Evolutionary conservation across 202 grass and related monocot species (phyloP).

Genomic region (Eragrostis tef): DNA sequence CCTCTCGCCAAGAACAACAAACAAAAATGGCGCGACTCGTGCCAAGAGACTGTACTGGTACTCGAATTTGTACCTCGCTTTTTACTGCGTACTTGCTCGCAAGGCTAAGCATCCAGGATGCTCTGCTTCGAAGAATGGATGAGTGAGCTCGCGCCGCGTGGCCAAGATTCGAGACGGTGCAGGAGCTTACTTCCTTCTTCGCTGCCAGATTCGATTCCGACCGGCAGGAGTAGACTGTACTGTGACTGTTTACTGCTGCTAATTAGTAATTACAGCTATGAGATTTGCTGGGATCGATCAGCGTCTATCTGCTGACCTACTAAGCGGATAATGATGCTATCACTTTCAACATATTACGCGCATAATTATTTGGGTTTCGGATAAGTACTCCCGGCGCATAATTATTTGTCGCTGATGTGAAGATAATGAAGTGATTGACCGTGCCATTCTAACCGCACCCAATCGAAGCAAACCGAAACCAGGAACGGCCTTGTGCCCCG

Average conservation of each 20-base stretch:
- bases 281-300: background rate
- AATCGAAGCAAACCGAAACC: background rate
- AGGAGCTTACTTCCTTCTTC: background rate
- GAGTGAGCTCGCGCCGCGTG: slow-evolving; percentile 36
- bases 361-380: slow-evolving; percentile 23
- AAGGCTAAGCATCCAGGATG: background rate
- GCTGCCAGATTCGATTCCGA: background rate
- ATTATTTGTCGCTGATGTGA: slow-evolving; percentile 16
- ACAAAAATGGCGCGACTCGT: slow-evolving; percentile 30
- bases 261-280: background rate
- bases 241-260: background rate
- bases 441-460: background rate
- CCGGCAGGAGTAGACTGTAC: background rate
- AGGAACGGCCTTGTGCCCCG: too few species aligned
- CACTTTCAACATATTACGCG: background rate
- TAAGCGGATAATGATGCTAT: background rate
- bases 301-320: slow-evolving; percentile 9
- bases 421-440: slow-evolving; percentile 1
- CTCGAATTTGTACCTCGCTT: background rate
- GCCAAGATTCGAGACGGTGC: slow-evolving; percentile 30
- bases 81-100: background rate
- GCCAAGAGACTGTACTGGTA: background rate
- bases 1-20: background rate
- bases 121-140: background rate
- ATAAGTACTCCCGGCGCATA: slow-evolving; percentile 28